Evolutionary conservation across 2,329 filamentous ascomycete genomes (phyloP).

Genomic region (Cladosporium oxysporum): DNA sequence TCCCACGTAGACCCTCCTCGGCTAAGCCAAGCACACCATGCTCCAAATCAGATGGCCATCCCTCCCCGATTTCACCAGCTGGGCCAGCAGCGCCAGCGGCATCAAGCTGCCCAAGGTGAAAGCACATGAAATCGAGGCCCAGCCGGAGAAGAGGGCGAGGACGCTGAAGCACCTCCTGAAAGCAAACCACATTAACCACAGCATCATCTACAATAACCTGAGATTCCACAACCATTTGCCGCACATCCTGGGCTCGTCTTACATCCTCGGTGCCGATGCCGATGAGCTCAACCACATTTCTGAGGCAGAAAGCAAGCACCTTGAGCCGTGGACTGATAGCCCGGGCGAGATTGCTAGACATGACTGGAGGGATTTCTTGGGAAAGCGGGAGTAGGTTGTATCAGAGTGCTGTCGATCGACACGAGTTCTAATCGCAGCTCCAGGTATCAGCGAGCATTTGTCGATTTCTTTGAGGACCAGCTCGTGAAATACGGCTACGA

Average conservation of each 20-base stretch:
- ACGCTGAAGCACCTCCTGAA: constrained; percentile 88
- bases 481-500: constrained; percentile 76
- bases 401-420: not conserved
- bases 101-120: constrained; percentile 66
- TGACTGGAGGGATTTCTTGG: constrained; percentile 86
- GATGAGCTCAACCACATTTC: constrained; percentile 79
- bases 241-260: constrained; percentile 81
- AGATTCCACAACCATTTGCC: constrained; percentile 80
- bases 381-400: constrained; percentile 62
- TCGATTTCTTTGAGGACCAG: constrained; percentile 95
- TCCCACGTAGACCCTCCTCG: not conserved
- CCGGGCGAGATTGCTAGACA: constrained; percentile 78
- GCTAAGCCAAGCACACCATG: constrained; percentile 20
- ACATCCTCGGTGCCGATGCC: constrained; percentile 74
- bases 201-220: constrained; percentile 75
- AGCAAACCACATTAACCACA: constrained; percentile 88
- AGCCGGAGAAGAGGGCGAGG: constrained; percentile 74
- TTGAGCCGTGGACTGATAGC: constrained; percentile 81
- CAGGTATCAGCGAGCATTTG: constrained; percentile 81
- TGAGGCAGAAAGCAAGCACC: constrained; percentile 68
- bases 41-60: constrained; percentile 35
- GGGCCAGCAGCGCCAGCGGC: constrained; percentile 27
- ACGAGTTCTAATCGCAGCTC: constrained; percentile 11
- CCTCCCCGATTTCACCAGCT: constrained; percentile 30
- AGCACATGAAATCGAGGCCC: constrained; percentile 77